Base-by-base conservation (phyloP, 2,329 filamentous ascomycete species). In the Stachybotrys chartarum region DNA sequence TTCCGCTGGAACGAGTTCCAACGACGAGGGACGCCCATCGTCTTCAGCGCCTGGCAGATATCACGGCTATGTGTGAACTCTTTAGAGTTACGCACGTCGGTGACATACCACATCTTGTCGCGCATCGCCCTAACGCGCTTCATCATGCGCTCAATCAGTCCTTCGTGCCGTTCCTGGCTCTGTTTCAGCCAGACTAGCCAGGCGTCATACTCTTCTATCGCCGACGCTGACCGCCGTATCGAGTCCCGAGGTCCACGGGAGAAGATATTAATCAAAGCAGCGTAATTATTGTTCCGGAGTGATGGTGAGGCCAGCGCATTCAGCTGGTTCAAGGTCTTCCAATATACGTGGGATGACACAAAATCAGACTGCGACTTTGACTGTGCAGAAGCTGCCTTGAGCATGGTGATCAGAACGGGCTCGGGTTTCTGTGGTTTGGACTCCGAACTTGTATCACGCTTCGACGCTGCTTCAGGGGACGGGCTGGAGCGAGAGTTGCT, bases 91-190 rank as follows among this genome's bases (percentile, higher is more conserved):
- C 90, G 87, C 31, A 97, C 92, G 69, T 97, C 91, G 1, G 90
- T 93, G 57, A 94, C 89, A 68, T 96, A 99, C 94, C 94, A 99
- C 90, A 97, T 96, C 77, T 97, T 97, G 69, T 96, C 90, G 47
- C 94, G 84, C 45, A 97, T 78, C 24, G 87, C 85, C 56, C 86
- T 83, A 44, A 94, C 78, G 6, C 84, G 83, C 56, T 79, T 78
- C 79, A 90, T 88, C 82, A 91, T 89, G 6, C 83, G 79, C 46
- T 91, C 87, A 42, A 92, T 86, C 12, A 84, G 80, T 3, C 79
- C 81, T 63, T 93, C 90, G 51, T 91, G 85, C 3, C 88, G 83
- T 64, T 91, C 88, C 64, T 93, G 86, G 30, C 87, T 90, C 62
- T 91, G 88, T 65, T 91, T 91, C 18, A 95, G 78, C 83, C 88